These are phyloP conservation scores for Kurtzmaniella quercitrusa DNA, from an alignment of 1,139 yeast species.

Conservation along the genomic window DNA sequence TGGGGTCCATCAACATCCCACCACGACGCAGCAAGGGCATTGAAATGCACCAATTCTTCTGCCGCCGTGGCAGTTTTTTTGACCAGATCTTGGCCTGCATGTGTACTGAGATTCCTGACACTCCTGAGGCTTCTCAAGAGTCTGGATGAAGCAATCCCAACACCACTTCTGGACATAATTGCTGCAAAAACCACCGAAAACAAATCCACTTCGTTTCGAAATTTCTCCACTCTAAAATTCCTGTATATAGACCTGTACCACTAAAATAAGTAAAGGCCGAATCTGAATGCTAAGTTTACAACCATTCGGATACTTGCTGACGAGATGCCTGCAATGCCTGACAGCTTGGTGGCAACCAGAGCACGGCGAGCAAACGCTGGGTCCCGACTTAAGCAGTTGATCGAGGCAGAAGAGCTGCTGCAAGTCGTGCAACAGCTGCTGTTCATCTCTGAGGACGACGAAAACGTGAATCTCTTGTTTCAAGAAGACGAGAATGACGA, in stretches of 20 bases:
- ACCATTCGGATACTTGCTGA: no score
- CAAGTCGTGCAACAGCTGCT: conserved; percentile 28
- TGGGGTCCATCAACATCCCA: conserved; percentile 97
- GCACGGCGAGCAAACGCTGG: conserved; percentile 88
- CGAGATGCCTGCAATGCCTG: conserved; percentile 13
- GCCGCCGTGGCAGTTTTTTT: conserved; percentile 31
- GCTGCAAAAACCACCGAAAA: neutral
- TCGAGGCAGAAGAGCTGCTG: conserved; percentile 60
- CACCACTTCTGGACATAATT: neutral
- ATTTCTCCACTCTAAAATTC: no score
- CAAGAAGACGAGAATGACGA: conserved; percentile 82
- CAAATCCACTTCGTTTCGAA: no score
- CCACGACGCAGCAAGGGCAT: conserved; percentile 84
- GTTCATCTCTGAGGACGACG: conserved; percentile 57
- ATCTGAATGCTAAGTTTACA: no score
- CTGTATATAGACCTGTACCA: neutral
- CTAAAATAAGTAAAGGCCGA: neutral
- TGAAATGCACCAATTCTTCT: conserved; percentile 73
- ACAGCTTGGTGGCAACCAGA: conserved; percentile 65
- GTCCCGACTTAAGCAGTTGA: conserved; percentile 66
- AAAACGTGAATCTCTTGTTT: conserved; percentile 69
- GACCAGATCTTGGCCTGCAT: neutral
- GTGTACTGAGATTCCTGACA: neutral
- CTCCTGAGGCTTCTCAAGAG: neutral
- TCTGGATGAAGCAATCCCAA: neutral